phyloP scores from a whole-genome alignment of 257 asterid genomes.

The Fraxinus pennsylvanica region DNA sequence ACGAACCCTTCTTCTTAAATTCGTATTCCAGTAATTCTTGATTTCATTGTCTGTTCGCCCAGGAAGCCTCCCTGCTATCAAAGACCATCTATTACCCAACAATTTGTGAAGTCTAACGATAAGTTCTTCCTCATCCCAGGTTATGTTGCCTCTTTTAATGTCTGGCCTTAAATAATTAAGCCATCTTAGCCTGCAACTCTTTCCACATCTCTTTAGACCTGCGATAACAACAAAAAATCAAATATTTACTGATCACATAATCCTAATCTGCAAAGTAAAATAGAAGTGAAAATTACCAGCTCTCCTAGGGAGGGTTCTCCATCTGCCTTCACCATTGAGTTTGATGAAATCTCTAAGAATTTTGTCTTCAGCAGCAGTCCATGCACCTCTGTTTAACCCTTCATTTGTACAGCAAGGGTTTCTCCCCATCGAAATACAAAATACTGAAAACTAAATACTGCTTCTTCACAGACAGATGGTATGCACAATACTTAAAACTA shows the following conservation, averaged over 20 bases:
- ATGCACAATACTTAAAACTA: neutral
- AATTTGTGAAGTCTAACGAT: slow-evolving; percentile 22
- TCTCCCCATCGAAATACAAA: slow-evolving; percentile 17
- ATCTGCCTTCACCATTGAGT: slow-evolving; percentile 27
- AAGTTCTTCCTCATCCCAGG: slow-evolving; percentile 24
- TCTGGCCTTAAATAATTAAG: slow-evolving; percentile 24
- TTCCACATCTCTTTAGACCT: slow-evolving; percentile 23
- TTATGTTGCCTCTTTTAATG: slow-evolving; percentile 22
- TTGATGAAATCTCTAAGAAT: slow-evolving; percentile 21
- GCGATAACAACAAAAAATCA: neutral
- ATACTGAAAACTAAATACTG: neutral
- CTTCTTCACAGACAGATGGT: neutral
- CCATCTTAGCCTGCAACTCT: slow-evolving; percentile 26
- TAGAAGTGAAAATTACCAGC: slow-evolving; percentile 4
- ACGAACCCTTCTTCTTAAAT: slow-evolving; percentile 8
- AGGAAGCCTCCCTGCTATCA: slow-evolving; percentile 25
- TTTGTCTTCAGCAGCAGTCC: slow-evolving; percentile 25
- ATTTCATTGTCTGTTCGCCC: slow-evolving; percentile 29
- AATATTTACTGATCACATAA: neutral
- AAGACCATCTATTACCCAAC: slow-evolving; percentile 22
- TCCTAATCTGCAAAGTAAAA: neutral
- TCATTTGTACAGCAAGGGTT: slow-evolving; percentile 5
- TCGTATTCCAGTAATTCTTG: slow-evolving; percentile 26
- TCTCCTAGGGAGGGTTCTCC: slow-evolving; percentile 19
- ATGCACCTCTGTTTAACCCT: slow-evolving; percentile 20